phyloP scores from a whole-genome alignment of 257 asterid species.

The Leptodermis oblonga region DNA sequence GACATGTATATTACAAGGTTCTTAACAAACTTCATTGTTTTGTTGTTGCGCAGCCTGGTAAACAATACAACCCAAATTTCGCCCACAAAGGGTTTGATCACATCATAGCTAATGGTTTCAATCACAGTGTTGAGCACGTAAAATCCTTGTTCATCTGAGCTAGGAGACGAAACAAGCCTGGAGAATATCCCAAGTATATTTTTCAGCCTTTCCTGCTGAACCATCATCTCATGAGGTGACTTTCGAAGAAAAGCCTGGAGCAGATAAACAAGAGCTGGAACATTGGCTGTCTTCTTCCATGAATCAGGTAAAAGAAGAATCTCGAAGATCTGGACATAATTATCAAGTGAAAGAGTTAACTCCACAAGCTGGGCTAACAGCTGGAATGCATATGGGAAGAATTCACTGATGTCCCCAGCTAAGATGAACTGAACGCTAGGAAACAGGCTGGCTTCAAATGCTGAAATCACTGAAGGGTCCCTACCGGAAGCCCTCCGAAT shows the following conservation, averaged over 20 bases:
- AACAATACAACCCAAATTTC: conserved; percentile 80
- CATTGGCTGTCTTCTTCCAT: conserved; percentile 86
- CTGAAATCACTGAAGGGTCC: conserved; percentile 64
- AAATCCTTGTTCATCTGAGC: conserved; percentile 87
- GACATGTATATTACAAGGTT: conserved; percentile 83
- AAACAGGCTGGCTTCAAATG: conserved; percentile 66
- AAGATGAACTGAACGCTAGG: conserved; percentile 72
- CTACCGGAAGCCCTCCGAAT: conserved; percentile 71
- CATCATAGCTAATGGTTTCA: conserved; percentile 79
- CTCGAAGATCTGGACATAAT: conserved; percentile 69
- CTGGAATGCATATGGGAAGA: conserved; percentile 90
- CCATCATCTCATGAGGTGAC: conserved; percentile 75
- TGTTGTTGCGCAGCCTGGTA: conserved; percentile 53
- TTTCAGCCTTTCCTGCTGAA: conserved; percentile 67
- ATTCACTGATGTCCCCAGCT: conserved; percentile 65
- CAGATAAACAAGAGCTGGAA: conserved; percentile 81
- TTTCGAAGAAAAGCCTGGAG: conserved; percentile 94
- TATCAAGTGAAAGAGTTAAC: conserved; percentile 61
- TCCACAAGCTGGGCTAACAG: conserved; percentile 95
- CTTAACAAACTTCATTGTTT: conserved; percentile 62
- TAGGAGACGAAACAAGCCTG: conserved; percentile 54
- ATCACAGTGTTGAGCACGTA: conserved; percentile 90
- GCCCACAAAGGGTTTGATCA: conserved; percentile 45
- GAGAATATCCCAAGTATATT: conserved; percentile 75
- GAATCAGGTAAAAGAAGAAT: conserved; percentile 75